Percentiles rank a stretch among this genome's conserved stretches.
Evolutionary conservation across 140 eudicot species (phyloP).

Genomic region (Flaveria floridana): DNA sequence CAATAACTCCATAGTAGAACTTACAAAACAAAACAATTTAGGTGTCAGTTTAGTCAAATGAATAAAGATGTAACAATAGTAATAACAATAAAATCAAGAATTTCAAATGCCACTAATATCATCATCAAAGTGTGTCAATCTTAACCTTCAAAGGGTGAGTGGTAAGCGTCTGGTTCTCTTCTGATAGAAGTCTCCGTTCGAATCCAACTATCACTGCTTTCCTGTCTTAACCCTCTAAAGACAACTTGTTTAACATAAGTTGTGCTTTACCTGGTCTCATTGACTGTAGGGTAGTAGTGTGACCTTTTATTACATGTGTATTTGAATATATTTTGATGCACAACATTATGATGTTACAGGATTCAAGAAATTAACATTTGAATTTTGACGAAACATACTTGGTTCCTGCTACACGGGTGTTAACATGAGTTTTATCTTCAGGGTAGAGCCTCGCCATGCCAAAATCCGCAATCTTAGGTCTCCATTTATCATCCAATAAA

Average conservation of each 20-base stretch:
- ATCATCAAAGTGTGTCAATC: neutral
- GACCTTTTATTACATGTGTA: neutral
- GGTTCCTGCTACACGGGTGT: slow-evolving; percentile 19
- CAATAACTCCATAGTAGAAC: neutral
- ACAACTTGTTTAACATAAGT: neutral
- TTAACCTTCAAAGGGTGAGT: neutral
- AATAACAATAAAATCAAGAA: neutral
- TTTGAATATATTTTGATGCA: neutral
- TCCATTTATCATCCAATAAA: slow-evolving; percentile 9
- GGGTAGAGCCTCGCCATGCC: slow-evolving; percentile 22
- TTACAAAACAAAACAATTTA: neutral
- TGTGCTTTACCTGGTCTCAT: too few species aligned
- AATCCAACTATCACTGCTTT: neutral
- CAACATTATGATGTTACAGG: neutral
- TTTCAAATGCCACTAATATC: neutral
- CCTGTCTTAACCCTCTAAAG: neutral
- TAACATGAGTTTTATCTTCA: slow-evolving; percentile 22
- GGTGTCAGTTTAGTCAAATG: neutral
- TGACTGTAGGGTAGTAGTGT: neutral
- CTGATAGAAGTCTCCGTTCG: neutral
- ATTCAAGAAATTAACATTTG: neutral
- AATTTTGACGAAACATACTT: neutral
- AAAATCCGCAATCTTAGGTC: slow-evolving; percentile 19
- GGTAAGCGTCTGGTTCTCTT: slow-evolving; percentile 1
- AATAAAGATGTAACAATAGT: neutral